phyloP scores from a whole-genome alignment of 208 protist genomes.

The Trypanosomatidae sp. region DNA sequence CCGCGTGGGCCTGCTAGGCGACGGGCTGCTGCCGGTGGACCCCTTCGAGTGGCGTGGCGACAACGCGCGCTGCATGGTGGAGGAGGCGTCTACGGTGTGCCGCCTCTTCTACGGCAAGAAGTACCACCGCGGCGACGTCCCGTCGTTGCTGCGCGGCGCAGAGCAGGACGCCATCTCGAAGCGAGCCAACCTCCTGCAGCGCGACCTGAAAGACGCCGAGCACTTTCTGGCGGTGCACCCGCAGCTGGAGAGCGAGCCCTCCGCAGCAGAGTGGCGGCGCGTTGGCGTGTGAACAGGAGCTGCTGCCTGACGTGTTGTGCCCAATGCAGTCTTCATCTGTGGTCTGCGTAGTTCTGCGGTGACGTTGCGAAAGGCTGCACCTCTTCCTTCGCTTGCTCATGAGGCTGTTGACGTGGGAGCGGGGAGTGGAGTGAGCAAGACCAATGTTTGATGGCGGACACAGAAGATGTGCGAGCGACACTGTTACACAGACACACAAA shows the following conservation, averaged over 20 bases:
- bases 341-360: no score
- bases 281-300: no score
- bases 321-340: no score
- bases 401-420: no score
- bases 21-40: slow-evolving; percentile 77
- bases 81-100: slow-evolving; percentile 75
- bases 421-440: no score
- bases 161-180: slow-evolving; percentile 75
- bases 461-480: no score
- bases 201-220: slow-evolving; percentile 74
- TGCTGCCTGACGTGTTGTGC: no score
- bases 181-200: slow-evolving; percentile 57
- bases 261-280: not conserved
- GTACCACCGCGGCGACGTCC: slow-evolving; percentile 78
- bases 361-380: no score
- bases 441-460: no score
- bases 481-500: no score
- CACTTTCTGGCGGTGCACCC: slow-evolving; percentile 61
- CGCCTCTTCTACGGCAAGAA: slow-evolving; percentile 78
- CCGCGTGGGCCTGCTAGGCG: slow-evolving; percentile 54
- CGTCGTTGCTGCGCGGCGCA: slow-evolving; percentile 53
- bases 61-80: slow-evolving; percentile 56
- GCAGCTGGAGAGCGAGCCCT: slow-evolving; percentile 37
- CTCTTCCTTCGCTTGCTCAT: no score
- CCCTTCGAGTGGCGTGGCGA: slow-evolving; percentile 86